A percentile compares a stretch with the other conserved stretches of the same genome.
phyloP scores from a whole-genome alignment of 768 basidiomycete species.

The Mycena olivaceomarginata region DNA sequence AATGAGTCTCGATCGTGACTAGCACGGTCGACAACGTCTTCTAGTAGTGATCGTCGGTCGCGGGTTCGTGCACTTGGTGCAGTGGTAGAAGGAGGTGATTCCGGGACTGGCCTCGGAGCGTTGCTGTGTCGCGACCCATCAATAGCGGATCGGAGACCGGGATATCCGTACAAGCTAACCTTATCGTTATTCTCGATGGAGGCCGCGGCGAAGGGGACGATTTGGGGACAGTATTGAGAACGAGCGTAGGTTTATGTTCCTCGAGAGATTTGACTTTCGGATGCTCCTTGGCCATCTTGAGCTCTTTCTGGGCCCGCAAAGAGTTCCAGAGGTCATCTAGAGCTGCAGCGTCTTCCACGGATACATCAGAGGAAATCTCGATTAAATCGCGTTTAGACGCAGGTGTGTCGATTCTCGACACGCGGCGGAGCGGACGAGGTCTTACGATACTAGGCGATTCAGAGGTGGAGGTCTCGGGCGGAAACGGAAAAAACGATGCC shows the following conservation, averaged over 20 bases:
- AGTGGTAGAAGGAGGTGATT: conserved; percentile 16
- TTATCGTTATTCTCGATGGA: conserved; percentile 36
- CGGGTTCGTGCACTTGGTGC: conserved; percentile 27
- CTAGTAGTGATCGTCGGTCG: conserved; percentile 39
- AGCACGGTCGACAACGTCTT: conserved; percentile 37
- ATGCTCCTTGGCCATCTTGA: conserved; percentile 62
- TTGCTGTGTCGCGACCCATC: conserved; percentile 4
- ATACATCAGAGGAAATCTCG: conserved; percentile 35
- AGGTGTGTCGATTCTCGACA: conserved; percentile 30
- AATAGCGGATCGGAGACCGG: background rate
- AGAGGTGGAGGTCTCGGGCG: conserved; percentile 24
- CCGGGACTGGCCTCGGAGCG: conserved; percentile 3
- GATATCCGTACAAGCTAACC: conserved; percentile 31
- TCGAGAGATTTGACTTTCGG: conserved; percentile 70
- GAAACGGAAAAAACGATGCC: conserved; percentile 38
- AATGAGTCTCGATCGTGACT: conserved; percentile 32
- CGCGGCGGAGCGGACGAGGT: conserved; percentile 29
- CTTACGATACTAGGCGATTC: conserved; percentile 18
- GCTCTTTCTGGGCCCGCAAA: conserved; percentile 63
- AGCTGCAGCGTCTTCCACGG: conserved; percentile 48
- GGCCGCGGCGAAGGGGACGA: conserved; percentile 40
- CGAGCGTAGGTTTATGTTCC: conserved; percentile 35
- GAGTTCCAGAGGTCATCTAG: conserved; percentile 66
- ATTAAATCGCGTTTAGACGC: conserved; percentile 27
- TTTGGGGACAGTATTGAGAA: background rate